Conservation (phyloP, 306 rosid species). For the Prunus campanulata region DNA sequence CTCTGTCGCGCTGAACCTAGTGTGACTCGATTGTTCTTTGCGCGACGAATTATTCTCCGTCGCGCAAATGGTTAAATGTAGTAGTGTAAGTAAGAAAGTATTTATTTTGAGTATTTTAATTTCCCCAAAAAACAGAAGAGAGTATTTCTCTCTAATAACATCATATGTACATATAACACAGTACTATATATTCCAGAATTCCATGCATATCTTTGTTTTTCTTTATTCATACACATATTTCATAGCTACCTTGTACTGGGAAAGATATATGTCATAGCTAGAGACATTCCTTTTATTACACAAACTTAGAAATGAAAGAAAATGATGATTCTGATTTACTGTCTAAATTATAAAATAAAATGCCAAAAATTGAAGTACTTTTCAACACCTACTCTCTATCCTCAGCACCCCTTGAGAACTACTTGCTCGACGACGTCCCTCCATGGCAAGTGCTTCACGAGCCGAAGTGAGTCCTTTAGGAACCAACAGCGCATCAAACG, state of each 20-base stretch:
- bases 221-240: background rate
- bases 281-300: too few species aligned
- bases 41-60: too few species aligned
- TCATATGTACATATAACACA: background rate
- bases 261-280: too few species aligned
- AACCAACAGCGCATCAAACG: constrained; percentile 51
- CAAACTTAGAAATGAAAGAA: too few species aligned
- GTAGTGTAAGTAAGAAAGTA: background rate
- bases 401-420: constrained; percentile 28
- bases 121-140: background rate
- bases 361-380: background rate
- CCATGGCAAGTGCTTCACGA: constrained; percentile 60
- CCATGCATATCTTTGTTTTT: background rate
- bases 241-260: background rate
- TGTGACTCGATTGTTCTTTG: too few species aligned
- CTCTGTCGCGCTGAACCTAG: too few species aligned
- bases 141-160: too few species aligned
- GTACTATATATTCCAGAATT: background rate
- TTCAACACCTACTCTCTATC: constrained; percentile 35
- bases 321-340: background rate
- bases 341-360: background rate
- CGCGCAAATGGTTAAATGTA: too few species aligned
- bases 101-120: background rate
- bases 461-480: constrained; percentile 51
- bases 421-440: constrained; percentile 38